A percentile compares a stretch with the other conserved stretches of the same genome.
Evolutionary conservation across 2,329 filamentous ascomycete species (phyloP).

Genomic region (Hysterium pulicare): DNA sequence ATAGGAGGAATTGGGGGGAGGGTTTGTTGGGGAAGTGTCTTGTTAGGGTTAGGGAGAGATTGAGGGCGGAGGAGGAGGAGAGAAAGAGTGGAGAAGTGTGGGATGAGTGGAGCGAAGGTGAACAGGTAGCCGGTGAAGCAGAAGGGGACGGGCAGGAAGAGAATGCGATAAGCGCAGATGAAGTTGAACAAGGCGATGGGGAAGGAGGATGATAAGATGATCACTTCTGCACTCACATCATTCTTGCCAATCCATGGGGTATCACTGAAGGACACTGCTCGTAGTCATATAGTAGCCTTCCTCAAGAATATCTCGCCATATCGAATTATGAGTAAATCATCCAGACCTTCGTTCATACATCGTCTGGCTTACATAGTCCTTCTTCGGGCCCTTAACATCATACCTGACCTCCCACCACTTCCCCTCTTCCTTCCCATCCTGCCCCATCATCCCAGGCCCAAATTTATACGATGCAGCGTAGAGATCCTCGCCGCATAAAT

Average conservation of each 20-base stretch:
- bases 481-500: constrained; percentile 69
- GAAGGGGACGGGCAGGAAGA: too few relatives aligned
- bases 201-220: too few relatives aligned
- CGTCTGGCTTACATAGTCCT: constrained; percentile 39
- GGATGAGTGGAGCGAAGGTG: too few relatives aligned
- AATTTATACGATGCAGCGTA: constrained; percentile 71
- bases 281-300: too few relatives aligned
- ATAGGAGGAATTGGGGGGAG: neutral
- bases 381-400: constrained; percentile 39
- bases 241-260: too few relatives aligned
- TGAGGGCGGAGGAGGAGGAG: neutral
- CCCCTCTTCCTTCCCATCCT: constrained; percentile 5
- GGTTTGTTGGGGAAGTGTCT: neutral
- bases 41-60: neutral
- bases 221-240: too few relatives aligned
- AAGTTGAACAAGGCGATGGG: too few relatives aligned
- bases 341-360: constrained; percentile 19
- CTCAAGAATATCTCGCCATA: neutral
- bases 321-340: too few relatives aligned
- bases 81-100: neutral
- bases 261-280: too few relatives aligned
- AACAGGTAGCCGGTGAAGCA: too few relatives aligned
- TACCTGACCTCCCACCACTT: constrained; percentile 37
- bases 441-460: constrained; percentile 38
- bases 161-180: too few relatives aligned